Percentiles rank a stretch among this genome's conserved stretches.
These are phyloP conservation scores for Cochlearia excelsa DNA, from an alignment of 345 rosid species.

Conservation along the genomic window DNA sequence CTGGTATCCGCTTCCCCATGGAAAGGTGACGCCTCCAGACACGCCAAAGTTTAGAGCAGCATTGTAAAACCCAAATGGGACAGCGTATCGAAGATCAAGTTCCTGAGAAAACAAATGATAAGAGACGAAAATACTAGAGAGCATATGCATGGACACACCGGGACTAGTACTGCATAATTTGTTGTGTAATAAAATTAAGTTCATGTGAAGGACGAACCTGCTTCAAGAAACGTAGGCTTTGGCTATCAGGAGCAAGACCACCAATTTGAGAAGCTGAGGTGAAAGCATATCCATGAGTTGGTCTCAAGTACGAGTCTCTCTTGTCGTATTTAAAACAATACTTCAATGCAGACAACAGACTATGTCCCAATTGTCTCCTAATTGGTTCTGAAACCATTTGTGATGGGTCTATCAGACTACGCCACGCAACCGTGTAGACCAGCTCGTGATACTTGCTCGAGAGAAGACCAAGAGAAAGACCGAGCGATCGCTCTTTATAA, in stretches of 20 bases:
- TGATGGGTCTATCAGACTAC: conserved; percentile 74
- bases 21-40: conserved; percentile 67
- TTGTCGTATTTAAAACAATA: conserved; percentile 66
- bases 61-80: conserved; percentile 70
- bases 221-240: conserved; percentile 73
- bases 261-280: conserved; percentile 68
- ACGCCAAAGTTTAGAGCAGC: conserved; percentile 81
- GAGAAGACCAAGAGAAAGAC: conserved; percentile 77
- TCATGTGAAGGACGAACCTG: conserved; percentile 49
- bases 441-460: conserved; percentile 68
- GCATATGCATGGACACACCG: no score
- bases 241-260: conserved; percentile 89
- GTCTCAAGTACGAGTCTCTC: conserved; percentile 77
- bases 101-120: conserved; percentile 48
- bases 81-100: conserved; percentile 71
- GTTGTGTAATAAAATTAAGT: no score
- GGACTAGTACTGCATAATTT: no score
- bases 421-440: conserved; percentile 72
- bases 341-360: conserved; percentile 70
- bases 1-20: conserved; percentile 70
- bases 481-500: conserved; percentile 68
- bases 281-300: conserved; percentile 81
- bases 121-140: not conserved
- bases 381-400: conserved; percentile 54
- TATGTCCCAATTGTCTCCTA: conserved; percentile 90